Percentiles rank a stretch among this genome's conserved stretches.
phyloP scores from a whole-genome alignment of 768 basidiomycete species.

The Nidularia pulvinata region DNA sequence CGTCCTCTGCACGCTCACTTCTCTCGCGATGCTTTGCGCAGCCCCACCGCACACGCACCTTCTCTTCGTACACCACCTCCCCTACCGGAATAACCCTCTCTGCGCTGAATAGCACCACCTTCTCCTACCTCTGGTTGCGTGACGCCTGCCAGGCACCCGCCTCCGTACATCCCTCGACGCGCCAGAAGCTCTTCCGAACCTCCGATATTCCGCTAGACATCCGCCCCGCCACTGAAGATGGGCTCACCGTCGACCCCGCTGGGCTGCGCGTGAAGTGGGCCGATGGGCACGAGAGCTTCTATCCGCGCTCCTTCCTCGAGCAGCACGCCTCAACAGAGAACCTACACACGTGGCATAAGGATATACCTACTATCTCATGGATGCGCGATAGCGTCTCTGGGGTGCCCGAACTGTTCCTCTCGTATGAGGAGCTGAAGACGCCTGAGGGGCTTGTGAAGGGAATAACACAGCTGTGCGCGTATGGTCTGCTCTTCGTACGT shows the following conservation, averaged over 20 bases:
- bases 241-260: conserved; percentile 34
- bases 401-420: conserved; percentile 45
- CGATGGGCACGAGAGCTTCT: conserved; percentile 62
- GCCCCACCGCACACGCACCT: background rate
- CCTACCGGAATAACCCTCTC: conserved; percentile 29
- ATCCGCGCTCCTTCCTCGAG: conserved; percentile 43
- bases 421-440: conserved; percentile 50
- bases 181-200: conserved; percentile 74
- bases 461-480: conserved; percentile 67
- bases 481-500: conserved; percentile 72
- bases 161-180: conserved; percentile 78
- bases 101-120: conserved; percentile 36
- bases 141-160: conserved; percentile 77
- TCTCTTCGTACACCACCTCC: conserved; percentile 9
- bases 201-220: conserved; percentile 61
- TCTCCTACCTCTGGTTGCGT: conserved; percentile 79
- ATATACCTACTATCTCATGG: conserved; percentile 44
- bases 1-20: background rate
- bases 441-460: conserved; percentile 49
- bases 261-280: conserved; percentile 42
- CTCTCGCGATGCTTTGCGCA: background rate
- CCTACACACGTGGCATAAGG: conserved; percentile 43
- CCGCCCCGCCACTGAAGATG: conserved; percentile 36
- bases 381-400: conserved; percentile 29
- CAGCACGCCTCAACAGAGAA: conserved; percentile 37